A percentile compares a stretch with the other conserved stretches of the same genome.
Evolutionary conservation across 2,329 filamentous ascomycete species (phyloP).

Genomic region (Aotearoamyces nothofagi): DNA sequence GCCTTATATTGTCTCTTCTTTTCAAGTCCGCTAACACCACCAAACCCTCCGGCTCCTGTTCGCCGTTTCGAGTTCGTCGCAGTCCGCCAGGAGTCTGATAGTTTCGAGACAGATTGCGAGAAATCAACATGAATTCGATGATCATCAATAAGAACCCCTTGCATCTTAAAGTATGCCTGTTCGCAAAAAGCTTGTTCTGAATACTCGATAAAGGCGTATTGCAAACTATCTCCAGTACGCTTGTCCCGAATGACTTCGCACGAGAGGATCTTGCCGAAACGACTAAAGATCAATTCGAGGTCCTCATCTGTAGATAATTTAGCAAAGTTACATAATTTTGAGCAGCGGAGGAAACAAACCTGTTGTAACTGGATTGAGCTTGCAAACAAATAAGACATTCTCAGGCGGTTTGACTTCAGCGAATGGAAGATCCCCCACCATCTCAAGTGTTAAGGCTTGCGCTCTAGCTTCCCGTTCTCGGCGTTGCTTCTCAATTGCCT

Average conservation of each 20-base stretch:
- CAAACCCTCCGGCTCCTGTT: constrained; percentile 60
- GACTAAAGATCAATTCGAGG: constrained; percentile 87
- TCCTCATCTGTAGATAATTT: constrained; percentile 52
- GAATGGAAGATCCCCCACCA: constrained; percentile 95
- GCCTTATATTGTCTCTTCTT: constrained; percentile 80
- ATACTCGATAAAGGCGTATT: constrained; percentile 97
- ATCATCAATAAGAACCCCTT: constrained; percentile 91
- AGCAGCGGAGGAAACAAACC: constrained; percentile 21
- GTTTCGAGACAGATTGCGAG: constrained; percentile 79
- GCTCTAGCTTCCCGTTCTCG: constrained; percentile 84
- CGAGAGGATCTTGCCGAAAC: constrained; percentile 86
- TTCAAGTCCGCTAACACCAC: constrained; percentile 76
- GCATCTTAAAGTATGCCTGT: constrained; percentile 97
- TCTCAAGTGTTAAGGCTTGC: constrained; percentile 87
- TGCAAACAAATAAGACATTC: constrained; percentile 96
- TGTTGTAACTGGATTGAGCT: constrained; percentile 89
- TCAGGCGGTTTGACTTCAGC: constrained; percentile 95
- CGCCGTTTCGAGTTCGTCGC: constrained; percentile 70
- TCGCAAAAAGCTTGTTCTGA: constrained; percentile 88
- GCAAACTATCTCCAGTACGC: constrained; percentile 84
- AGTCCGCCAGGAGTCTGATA: constrained; percentile 81
- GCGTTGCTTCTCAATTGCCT: constrained; percentile 61
- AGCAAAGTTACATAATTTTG: constrained; percentile 3
- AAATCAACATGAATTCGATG: constrained; percentile 98
- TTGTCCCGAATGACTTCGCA: constrained; percentile 94